These are phyloP conservation scores for Rehmannia glutinosa DNA, from an alignment of 257 asterid species.

Conservation along the genomic window DNA sequence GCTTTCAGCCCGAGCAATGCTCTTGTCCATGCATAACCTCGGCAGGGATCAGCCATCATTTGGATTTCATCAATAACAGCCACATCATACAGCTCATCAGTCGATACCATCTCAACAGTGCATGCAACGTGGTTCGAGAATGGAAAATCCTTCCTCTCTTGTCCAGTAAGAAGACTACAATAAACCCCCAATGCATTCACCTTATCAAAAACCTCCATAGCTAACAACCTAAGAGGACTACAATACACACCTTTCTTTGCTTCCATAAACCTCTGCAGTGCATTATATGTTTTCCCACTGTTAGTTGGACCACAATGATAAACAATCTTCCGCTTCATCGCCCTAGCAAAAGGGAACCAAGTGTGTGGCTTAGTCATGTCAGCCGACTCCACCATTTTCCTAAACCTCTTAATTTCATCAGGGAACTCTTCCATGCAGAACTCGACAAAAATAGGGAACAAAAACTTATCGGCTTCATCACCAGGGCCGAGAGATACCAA, in stretches of 20 bases:
- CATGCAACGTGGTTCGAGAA: constrained; percentile 94
- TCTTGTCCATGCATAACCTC: constrained; percentile 97
- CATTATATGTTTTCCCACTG: constrained; percentile 96
- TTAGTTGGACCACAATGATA: constrained; percentile 98
- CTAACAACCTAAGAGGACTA: constrained; percentile 92
- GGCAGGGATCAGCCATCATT: constrained; percentile 79
- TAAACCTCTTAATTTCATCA: constrained; percentile 66
- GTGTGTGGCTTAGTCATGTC: constrained; percentile 92
- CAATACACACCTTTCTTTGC: constrained; percentile 90
- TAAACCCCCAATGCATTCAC: constrained; percentile 85
- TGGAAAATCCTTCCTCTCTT: constrained; percentile 79
- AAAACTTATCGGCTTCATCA: constrained; percentile 56
- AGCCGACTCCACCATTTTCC: constrained; percentile 77
- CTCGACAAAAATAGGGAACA: constrained; percentile 86
- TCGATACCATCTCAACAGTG: constrained; percentile 92
- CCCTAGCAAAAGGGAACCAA: constrained; percentile 98
- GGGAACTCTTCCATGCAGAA: constrained; percentile 73
- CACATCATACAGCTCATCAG: constrained; percentile 76
- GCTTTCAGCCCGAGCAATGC: constrained; percentile 90
- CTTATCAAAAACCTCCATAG: constrained; percentile 96
- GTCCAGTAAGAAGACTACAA: constrained; percentile 88
- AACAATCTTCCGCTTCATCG: constrained; percentile 81
- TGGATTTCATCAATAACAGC: constrained; percentile 95
- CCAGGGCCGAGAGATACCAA: constrained; percentile 68
- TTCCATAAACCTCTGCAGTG: constrained; percentile 91